Evolutionary conservation across 345 rosid species (phyloP).

Genomic region (Gossypium raimondii): DNA sequence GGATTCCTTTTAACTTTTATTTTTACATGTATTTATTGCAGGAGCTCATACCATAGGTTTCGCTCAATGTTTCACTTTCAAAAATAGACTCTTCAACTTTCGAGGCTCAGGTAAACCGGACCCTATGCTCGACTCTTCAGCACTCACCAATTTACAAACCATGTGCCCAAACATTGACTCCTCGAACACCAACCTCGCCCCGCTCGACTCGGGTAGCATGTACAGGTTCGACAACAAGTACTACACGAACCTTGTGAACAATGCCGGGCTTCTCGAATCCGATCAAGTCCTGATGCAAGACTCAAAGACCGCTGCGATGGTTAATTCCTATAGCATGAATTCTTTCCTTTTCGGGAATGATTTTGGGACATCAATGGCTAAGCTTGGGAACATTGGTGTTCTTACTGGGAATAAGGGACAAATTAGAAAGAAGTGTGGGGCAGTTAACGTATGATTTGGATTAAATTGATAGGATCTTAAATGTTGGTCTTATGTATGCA

Average conservation of each 20-base stretch:
- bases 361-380: slow-evolving; percentile 68
- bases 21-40: slow-evolving; percentile 17
- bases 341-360: slow-evolving; percentile 50
- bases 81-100: slow-evolving; percentile 70
- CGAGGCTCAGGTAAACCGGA: slow-evolving; percentile 71
- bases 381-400: slow-evolving; percentile 56
- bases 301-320: slow-evolving; percentile 45
- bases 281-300: slow-evolving; percentile 61
- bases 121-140: slow-evolving; percentile 53
- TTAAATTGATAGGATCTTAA: neutral
- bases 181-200: slow-evolving; percentile 55
- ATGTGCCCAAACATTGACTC: slow-evolving; percentile 58
- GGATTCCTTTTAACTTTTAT: too few species aligned
- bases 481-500: neutral
- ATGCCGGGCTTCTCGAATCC: slow-evolving; percentile 59
- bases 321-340: slow-evolving; percentile 44
- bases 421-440: slow-evolving; percentile 62
- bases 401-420: slow-evolving; percentile 59
- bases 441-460: slow-evolving; percentile 36
- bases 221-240: slow-evolving; percentile 65
- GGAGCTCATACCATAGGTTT: slow-evolving; percentile 89
- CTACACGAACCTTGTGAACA: slow-evolving; percentile 51
- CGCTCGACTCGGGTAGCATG: slow-evolving; percentile 49
- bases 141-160: slow-evolving; percentile 34
- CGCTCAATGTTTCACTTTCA: slow-evolving; percentile 85